Conservation (phyloP, 2,329 filamentous ascomycete species). For the Magnaporthiopsis incrustans region DNA sequence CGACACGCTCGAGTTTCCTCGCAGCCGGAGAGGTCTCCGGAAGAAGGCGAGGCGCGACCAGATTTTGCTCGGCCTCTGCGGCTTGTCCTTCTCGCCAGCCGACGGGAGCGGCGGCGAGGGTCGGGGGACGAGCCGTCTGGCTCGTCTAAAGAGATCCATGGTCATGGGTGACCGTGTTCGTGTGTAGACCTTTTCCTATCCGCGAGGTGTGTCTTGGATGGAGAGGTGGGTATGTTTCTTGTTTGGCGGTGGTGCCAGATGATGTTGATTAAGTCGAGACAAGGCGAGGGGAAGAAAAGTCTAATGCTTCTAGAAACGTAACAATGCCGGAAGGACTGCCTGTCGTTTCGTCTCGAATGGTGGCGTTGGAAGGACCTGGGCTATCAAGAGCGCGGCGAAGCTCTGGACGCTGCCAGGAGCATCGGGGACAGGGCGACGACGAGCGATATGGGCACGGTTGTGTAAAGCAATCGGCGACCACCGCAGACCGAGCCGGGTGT, state of each 20-base stretch:
- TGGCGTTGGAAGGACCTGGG: not conserved
- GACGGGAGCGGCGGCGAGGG: constrained; percentile 37
- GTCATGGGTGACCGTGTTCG: constrained; percentile 9
- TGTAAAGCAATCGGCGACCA: not conserved
- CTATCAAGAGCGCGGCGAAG: not conserved
- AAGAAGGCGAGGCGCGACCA: constrained; percentile 67
- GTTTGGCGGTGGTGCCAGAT: not conserved
- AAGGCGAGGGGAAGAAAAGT: not conserved
- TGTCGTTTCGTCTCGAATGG: not conserved
- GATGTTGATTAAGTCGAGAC: not conserved
- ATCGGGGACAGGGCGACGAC: not conserved
- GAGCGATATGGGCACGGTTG: not conserved
- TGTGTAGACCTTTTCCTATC: not conserved
- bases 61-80: constrained; percentile 29
- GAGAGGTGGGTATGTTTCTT: not conserved
- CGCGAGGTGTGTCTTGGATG: not conserved
- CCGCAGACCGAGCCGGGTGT: not conserved
- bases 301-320: not conserved
- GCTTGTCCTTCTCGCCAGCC: constrained; percentile 40
- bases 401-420: not conserved
- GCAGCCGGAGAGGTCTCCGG: constrained; percentile 75
- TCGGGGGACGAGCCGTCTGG: constrained; percentile 40
- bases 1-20: constrained; percentile 85
- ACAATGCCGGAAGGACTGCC: not conserved
- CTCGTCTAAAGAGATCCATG: constrained; percentile 54